Conservation (phyloP, 2,329 filamentous ascomycete species). For the Dissoconium aciculare region DNA sequence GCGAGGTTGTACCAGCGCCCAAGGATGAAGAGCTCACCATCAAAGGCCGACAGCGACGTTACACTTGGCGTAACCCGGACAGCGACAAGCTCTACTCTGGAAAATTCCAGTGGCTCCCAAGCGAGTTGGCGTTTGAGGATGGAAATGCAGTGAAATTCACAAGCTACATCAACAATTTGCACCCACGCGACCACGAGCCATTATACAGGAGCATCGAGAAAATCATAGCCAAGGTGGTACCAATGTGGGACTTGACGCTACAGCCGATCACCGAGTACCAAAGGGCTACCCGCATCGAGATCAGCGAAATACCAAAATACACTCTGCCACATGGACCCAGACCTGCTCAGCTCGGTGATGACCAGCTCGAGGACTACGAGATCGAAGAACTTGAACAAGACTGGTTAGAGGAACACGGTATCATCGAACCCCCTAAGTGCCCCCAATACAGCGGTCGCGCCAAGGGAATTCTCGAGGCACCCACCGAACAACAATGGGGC, state of each 20-base stretch:
- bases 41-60: conserved; percentile 2
- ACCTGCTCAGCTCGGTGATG: background rate
- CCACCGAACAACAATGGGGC: no score
- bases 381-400: background rate
- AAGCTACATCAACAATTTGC: conserved; percentile 23
- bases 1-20: conserved; percentile 14
- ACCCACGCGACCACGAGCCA: conserved; percentile 11
- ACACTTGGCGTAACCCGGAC: conserved; percentile 1
- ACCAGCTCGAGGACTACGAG: background rate
- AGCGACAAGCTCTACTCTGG: conserved; percentile 8
- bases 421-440: background rate
- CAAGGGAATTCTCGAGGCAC: background rate
- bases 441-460: background rate
- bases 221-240: conserved; percentile 14
- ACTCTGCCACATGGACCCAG: background rate
- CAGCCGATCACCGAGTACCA: background rate
- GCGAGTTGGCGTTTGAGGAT: conserved; percentile 12
- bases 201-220: conserved; percentile 17
- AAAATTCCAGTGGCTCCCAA: conserved; percentile 20
- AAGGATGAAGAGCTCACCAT: conserved; percentile 5
- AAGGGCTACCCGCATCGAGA: no score
- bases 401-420: background rate
- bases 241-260: conserved; percentile 18
- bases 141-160: conserved; percentile 10
- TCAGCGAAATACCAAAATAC: no score